phyloP scores from a whole-genome alignment of 805 yeast species.

The Lachancea quebecensis region DNA sequence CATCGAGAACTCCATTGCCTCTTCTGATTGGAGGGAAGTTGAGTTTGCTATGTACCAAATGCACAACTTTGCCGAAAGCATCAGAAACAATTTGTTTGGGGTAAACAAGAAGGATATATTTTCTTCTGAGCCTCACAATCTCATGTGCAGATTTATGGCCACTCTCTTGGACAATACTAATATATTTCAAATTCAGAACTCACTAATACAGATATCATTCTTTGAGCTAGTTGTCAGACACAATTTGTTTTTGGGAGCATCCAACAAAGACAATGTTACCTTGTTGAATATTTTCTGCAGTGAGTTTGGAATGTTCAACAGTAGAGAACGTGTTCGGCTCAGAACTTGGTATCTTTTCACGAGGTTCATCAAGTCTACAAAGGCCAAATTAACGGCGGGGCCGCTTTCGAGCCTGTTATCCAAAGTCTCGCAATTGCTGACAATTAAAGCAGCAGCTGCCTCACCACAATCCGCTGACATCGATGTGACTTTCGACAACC shows the following conservation, averaged over 20 bases:
- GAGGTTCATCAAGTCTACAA: slow-evolving; percentile 71
- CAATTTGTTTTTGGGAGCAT: slow-evolving; percentile 44
- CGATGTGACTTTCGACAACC: slow-evolving; percentile 67
- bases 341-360: slow-evolving; percentile 89
- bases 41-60: slow-evolving; percentile 86
- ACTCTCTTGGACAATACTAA: slow-evolving; percentile 27
- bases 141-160: slow-evolving; percentile 31
- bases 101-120: slow-evolving; percentile 59
- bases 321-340: slow-evolving; percentile 62
- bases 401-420: slow-evolving; percentile 52
- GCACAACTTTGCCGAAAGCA: slow-evolving; percentile 68
- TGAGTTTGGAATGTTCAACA: slow-evolving; percentile 73
- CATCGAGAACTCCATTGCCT: slow-evolving; percentile 37
- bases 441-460: slow-evolving; percentile 39
- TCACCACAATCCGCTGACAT: slow-evolving; percentile 34
- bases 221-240: slow-evolving; percentile 84
- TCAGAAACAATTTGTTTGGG: slow-evolving; percentile 70
- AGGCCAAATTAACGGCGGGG: slow-evolving; percentile 49
- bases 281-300: slow-evolving; percentile 75
- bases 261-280: slow-evolving; percentile 42
- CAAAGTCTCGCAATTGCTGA: slow-evolving; percentile 53
- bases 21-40: slow-evolving; percentile 64
- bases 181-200: slow-evolving; percentile 52
- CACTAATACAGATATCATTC: slow-evolving; percentile 71
- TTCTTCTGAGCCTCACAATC: slow-evolving; percentile 56